Conservation (phyloP, 257 asterid genomes). For the Vinca minor region DNA sequence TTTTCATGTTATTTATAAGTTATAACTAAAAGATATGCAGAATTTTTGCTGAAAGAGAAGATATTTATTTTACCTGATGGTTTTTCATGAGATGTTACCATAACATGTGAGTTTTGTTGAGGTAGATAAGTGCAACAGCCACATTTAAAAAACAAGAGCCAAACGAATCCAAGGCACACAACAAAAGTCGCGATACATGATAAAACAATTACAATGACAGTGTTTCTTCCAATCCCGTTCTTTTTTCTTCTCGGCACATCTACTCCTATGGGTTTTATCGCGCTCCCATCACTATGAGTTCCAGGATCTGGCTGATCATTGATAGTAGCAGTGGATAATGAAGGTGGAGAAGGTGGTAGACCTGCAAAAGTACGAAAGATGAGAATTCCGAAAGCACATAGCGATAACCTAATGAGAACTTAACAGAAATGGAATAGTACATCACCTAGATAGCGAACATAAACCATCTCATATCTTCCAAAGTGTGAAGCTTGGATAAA, state of each 20-base stretch:
- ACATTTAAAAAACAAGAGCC: conserved; percentile 47
- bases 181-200: conserved; percentile 62
- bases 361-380: conserved; percentile 39
- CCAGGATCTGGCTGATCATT: conserved; percentile 39
- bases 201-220: conserved; percentile 44
- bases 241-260: conserved; percentile 49
- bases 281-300: conserved; percentile 29
- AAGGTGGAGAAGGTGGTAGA: conserved; percentile 85
- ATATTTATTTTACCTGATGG: conserved; percentile 39
- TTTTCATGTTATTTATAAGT: too few species aligned
- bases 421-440: too few species aligned
- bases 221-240: conserved; percentile 30
- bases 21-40: background rate
- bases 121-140: conserved; percentile 19
- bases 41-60: conserved; percentile 1
- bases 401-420: too few species aligned
- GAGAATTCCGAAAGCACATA: conserved; percentile 15
- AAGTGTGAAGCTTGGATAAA: conserved; percentile 40
- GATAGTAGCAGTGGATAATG: conserved; percentile 41
- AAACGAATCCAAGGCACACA: conserved; percentile 46
- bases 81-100: conserved; percentile 32
- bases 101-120: conserved; percentile 25
- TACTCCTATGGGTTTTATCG: conserved; percentile 75
- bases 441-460: conserved; percentile 79
- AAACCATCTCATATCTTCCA: conserved; percentile 63